phyloP scores from a whole-genome alignment of 1,284 basidiomycete species.

The Testicularia cyperi region DNA sequence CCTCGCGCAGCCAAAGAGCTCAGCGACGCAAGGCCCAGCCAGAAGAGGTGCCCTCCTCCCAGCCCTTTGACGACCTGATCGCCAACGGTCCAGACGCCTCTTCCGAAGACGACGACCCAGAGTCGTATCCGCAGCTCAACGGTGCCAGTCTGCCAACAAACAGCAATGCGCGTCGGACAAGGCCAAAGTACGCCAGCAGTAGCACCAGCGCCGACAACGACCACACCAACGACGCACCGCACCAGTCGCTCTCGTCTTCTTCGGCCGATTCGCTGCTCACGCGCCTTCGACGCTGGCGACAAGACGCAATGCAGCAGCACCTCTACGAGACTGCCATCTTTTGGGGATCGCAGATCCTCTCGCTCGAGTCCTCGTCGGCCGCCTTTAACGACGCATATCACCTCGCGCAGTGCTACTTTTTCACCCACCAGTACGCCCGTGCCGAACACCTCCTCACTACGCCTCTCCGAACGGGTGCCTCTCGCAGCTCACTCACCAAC shows the following conservation, averaged over 20 bases:
- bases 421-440: slow-evolving; percentile 89
- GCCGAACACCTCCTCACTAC: slow-evolving; percentile 86
- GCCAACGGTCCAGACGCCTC: not conserved
- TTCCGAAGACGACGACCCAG: not conserved
- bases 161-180: no score
- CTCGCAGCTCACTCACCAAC: not conserved
- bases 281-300: slow-evolving; percentile 92
- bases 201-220: no score
- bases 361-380: slow-evolving; percentile 68
- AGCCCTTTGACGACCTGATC: not conserved
- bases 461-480: slow-evolving; percentile 66
- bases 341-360: slow-evolving; percentile 95
- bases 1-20: no score
- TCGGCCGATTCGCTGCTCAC: slow-evolving; percentile 12
- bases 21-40: no score
- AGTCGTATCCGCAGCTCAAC: no score
- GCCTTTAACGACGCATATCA: slow-evolving; percentile 80
- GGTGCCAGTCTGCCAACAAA: no score
- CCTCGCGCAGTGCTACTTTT: slow-evolving; percentile 95
- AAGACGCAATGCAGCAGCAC: slow-evolving; percentile 97
- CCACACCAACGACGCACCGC: no score
- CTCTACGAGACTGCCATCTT: slow-evolving; percentile 95
- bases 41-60: not conserved
- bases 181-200: no score
- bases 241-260: no score